These are phyloP conservation scores for Blastomyces parvus DNA, from an alignment of 2,329 filamentous ascomycete species.

Conservation along the genomic window DNA sequence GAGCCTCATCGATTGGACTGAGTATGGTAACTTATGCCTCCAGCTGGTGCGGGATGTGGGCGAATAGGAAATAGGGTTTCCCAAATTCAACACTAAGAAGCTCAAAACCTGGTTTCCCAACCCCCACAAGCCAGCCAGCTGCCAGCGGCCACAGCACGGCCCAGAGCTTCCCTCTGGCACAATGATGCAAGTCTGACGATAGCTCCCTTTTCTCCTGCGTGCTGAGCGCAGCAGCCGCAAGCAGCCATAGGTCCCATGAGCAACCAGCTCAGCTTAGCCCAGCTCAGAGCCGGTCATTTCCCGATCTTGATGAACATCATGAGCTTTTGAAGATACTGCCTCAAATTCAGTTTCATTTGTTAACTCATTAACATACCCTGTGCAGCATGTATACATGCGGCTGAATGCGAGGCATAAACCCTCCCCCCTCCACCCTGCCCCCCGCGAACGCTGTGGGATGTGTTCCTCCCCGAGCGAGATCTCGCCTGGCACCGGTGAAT, in stretches of 20 bases:
- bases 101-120: background rate
- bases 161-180: background rate
- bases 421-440: background rate
- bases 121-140: background rate
- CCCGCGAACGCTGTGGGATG: background rate
- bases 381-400: background rate
- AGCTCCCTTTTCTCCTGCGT: background rate
- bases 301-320: background rate
- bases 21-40: too few species aligned
- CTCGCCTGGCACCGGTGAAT: background rate
- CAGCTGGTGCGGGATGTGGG: too few species aligned
- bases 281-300: background rate
- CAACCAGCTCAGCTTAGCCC: background rate
- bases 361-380: background rate
- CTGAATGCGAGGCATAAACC: background rate
- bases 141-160: background rate
- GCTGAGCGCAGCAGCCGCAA: background rate
- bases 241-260: background rate
- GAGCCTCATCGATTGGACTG: too few species aligned
- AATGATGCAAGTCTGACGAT: slow-evolving; percentile 2
- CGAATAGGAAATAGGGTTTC: too few species aligned
- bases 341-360: background rate
- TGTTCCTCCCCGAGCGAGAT: background rate
- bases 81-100: background rate
- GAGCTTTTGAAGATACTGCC: background rate